Evolutionary conservation across 371 early-diverging fungal genomes (phyloP), one percentile per base, ranked within the genome.

Genomic region (Apophysomyces variabilis): DNA sequence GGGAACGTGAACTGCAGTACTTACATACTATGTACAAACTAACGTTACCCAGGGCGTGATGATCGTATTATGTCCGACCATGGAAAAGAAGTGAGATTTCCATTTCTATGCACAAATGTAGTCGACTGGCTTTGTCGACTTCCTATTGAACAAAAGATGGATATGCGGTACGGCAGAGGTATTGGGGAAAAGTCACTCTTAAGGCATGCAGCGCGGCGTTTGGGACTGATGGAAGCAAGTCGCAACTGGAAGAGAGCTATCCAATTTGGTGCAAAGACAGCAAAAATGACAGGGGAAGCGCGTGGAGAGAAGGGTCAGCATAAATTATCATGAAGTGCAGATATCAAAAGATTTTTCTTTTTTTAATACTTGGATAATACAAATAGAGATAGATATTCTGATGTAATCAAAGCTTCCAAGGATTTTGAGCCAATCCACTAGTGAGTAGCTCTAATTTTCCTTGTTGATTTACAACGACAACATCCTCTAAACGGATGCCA

Each of bases 261-360:
- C 54, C 99, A 98, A 73, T 98, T 98, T 85, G 99, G 99, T 2
- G 94, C 97, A 1, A 85, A 94, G 41, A 95, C 95, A 0, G 96
- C 97, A 12, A 96, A 94, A 76, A 96, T 97, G 96, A 89, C 89
- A 13, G 84, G 76, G 16, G 85, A 82, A 44, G 73, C 76, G 44
- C 72, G 85, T 8, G 61, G 77, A 39, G 89, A 92, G 66, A 86
- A 86, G 58, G 93, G 92, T 13, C 84, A 88, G 57, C 79, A 82
- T 35, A 82, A 76, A 41, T 58, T 79, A 36, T n/a, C 58, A 41
- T 61, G 64, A 46, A 50, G 5, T 4, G 7, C 6, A 3, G 41
- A 41, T 41, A 41, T 41, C 41, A 13, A 41, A 41, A 13, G 41
- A 41, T 41, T 4, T 41, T 41, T 41, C 41, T 41, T 41, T 2